Percentiles rank a stretch among this genome's conserved stretches.
phyloP scores from a whole-genome alignment of 441 rosid genomes.

The Adansonia madagascariensis region DNA sequence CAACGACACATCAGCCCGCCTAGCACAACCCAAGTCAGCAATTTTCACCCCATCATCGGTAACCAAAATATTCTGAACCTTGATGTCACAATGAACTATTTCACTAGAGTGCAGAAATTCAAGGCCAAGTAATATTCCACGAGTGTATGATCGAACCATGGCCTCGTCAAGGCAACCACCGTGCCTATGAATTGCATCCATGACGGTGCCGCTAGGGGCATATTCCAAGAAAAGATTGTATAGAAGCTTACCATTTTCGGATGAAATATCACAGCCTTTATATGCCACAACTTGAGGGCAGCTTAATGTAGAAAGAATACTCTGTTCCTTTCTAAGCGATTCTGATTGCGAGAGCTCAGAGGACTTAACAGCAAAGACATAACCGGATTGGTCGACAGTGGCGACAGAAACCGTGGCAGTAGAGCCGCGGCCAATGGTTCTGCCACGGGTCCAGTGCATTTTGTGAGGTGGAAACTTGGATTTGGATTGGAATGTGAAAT shows the following conservation, averaged over 20 bases:
- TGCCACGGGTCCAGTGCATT: constrained; percentile 54
- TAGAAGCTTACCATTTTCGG: constrained; percentile 39
- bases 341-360: constrained; percentile 46
- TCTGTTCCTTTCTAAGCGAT: constrained; percentile 46
- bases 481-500: background rate
- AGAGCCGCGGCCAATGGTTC: constrained; percentile 49
- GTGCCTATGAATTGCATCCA: constrained; percentile 34
- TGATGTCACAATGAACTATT: constrained; percentile 71
- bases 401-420: constrained; percentile 53
- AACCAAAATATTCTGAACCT: constrained; percentile 59
- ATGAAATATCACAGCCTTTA: constrained; percentile 50
- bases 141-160: constrained; percentile 38
- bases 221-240: constrained; percentile 64
- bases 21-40: constrained; percentile 79
- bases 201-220: constrained; percentile 45
- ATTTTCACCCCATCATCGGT: constrained; percentile 51
- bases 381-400: constrained; percentile 31
- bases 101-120: constrained; percentile 58
- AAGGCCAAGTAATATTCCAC: constrained; percentile 50
- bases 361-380: constrained; percentile 59
- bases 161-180: constrained; percentile 45
- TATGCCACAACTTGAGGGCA: constrained; percentile 54
- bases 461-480: background rate
- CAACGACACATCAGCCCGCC: constrained; percentile 31
- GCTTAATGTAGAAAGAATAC: constrained; percentile 40